phyloP scores from a whole-genome alignment of 768 basidiomycete genomes.

The Termitomyces sp. region DNA sequence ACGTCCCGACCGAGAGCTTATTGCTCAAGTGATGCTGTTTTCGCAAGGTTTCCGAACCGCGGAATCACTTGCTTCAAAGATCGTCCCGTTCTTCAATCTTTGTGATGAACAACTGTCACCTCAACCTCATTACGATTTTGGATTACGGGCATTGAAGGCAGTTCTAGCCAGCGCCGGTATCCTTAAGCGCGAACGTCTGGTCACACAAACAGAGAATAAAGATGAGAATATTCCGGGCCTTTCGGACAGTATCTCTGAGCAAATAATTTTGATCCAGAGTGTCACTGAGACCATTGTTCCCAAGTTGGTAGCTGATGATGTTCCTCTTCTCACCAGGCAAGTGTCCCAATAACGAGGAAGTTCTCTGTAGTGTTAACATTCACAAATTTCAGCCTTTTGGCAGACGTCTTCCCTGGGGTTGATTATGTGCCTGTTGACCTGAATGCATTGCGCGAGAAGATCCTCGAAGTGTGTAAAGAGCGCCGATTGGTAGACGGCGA shows the following conservation, averaged over 20 bases:
- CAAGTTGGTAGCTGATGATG: conserved; percentile 96
- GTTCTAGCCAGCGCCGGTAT: conserved; percentile 97
- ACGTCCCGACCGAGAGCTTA: conserved; percentile 94
- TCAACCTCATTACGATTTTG: conserved; percentile 99
- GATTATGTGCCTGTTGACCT: conserved; percentile 89
- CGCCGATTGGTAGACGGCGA: conserved; percentile 84
- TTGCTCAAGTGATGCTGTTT: conserved; percentile 99
- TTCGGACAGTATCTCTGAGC: conserved; percentile 78
- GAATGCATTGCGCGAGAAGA: conserved; percentile 79
- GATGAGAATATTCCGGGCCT: conserved; percentile 46
- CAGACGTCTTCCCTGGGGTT: conserved; percentile 97
- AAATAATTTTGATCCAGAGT: conserved; percentile 97
- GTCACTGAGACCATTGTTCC: conserved; percentile 98
- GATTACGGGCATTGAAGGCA: conserved; percentile 94
- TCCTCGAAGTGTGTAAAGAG: conserved; percentile 82
- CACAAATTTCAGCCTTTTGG: conserved; percentile 61
- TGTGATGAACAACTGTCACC: conserved; percentile 96
- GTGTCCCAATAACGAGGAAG: conserved; percentile 13
- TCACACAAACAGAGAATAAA: conserved; percentile 38
- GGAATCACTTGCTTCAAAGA: conserved; percentile 95
- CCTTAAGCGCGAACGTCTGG: conserved; percentile 87
- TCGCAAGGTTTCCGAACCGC: conserved; percentile 99
- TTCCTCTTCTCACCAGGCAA: conserved; percentile 88
- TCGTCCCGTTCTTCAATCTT: conserved; percentile 99
- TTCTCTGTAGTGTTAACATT: conserved; percentile 1